Evolutionary conservation across 2,329 filamentous ascomycete species (phyloP).

Genomic region (Trichoderma oligosporum): DNA sequence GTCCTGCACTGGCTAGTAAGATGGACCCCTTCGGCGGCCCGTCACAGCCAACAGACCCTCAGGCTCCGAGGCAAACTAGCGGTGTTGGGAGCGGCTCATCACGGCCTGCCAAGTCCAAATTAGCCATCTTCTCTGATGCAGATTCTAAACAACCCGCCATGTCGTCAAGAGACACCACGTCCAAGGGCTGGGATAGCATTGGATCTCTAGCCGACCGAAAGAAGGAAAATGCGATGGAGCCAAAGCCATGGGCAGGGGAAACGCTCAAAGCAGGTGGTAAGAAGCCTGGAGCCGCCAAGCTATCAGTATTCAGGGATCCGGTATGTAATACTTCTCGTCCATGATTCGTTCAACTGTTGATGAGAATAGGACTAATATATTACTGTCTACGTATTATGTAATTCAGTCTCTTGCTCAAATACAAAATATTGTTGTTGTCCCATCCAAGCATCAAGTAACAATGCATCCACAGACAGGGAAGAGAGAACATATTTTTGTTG

Average conservation of each 20-base stretch:
- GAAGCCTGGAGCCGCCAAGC: slow-evolving; percentile 68
- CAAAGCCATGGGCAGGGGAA: slow-evolving; percentile 88
- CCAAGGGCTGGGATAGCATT: slow-evolving; percentile 88
- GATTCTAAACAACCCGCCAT: slow-evolving; percentile 57
- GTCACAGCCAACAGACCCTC: slow-evolving; percentile 57
- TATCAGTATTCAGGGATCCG: slow-evolving; percentile 92
- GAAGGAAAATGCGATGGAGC: slow-evolving; percentile 87
- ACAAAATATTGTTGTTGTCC: slow-evolving; percentile 64
- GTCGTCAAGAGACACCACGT: slow-evolving; percentile 48
- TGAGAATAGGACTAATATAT: slow-evolving; percentile 94
- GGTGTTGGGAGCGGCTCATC: slow-evolving; percentile 48
- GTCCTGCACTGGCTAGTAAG: slow-evolving; percentile 81
- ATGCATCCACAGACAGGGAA: slow-evolving; percentile 79
- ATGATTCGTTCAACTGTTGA: slow-evolving; percentile 67
- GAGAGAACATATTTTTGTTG: slow-evolving; percentile 81
- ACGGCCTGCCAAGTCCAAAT: slow-evolving; percentile 72
- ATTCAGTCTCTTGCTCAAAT: slow-evolving; percentile 57
- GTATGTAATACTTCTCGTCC: slow-evolving; percentile 52
- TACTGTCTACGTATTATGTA: slow-evolving; percentile 41
- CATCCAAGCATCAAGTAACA: slow-evolving; percentile 71
- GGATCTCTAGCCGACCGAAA: slow-evolving; percentile 80
- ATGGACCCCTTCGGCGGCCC: slow-evolving; percentile 71
- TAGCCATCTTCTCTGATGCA: slow-evolving; percentile 85
- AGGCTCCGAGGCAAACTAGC: slow-evolving; percentile 54
- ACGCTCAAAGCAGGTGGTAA: slow-evolving; percentile 84